Evolutionary conservation across 805 yeast genomes (phyloP), one percentile per base, ranked within the genome.

Genomic region (Sugiyamaella lignohabitans): DNA sequence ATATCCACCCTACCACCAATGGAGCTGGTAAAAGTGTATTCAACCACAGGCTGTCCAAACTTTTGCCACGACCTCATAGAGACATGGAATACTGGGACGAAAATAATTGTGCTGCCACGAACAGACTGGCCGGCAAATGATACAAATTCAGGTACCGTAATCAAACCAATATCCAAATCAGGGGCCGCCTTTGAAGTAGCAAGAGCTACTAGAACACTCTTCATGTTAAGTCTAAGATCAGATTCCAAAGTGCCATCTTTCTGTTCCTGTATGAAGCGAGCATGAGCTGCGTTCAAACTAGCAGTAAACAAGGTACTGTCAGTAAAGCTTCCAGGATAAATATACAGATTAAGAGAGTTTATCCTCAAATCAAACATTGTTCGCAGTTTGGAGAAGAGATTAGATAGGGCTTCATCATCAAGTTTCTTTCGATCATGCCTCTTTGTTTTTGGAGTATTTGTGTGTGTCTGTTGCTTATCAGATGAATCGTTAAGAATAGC

Each of bases 1-100:
- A 93, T 80, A 50, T 87, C 95, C 35, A 93, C 93, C 14, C 87
- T 79, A 22, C 96, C 97, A 5, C 87, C 95, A 68, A 93, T 87
- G 1, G 80, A 70, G 42, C 93, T 80, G 40, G 72, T 73, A 62
- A 77, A 93, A 1, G 73, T 68, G 58, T 82, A 87, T 55, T 84
- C 82, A 38, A 93, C 75, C 3, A 71, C 51, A 38, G 76, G 74
- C 16, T 76, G 71, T 8, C 72, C 65, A 19, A 45, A 36, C 22
- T 69, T 69, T 57, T 87, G 89, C 69, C 78, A 76, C 0, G 94
- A 80, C 41, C 80, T 75, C 97, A 89, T 89, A 4, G 76, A 65
- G 16, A 91, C 75, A 45, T 70, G 70, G 53, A 87, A 73, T 14
- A 87, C 77, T 0, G 98, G 98, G 59, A 89, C 80, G 6, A 76